Base-by-base conservation (phyloP, 2,329 filamentous ascomycete genomes). In the Cladosporium sp. region DNA sequence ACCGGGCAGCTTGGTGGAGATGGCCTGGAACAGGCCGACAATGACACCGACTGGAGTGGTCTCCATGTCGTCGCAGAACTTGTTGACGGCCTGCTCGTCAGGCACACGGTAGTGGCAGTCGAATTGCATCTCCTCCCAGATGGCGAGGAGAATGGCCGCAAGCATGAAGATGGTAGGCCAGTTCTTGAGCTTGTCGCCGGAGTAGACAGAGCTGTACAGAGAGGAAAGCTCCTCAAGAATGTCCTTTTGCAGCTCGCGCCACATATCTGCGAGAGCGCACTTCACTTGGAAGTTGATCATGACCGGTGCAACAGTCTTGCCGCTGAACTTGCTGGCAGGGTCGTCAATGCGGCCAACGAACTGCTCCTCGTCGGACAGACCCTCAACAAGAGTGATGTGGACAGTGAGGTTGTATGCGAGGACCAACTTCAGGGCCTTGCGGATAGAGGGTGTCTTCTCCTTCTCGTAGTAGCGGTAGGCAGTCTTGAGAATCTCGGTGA, bases 241-340 rank as follows among this genome's bases (percentile, higher is more conserved):
- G 67, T 97, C 93, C 78, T 95, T 96, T 74, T 97, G 92, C 58
- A 97, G 81, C 74, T 96, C 92, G 64, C 93, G 91, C 93, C 93
- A 97, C 90, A 97, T 95, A 69, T 95, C 91, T 64, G 92, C 93
- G 77, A 97, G 87, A 56, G 92, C 92, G 69, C 90, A 94, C 83
- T 97, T 97, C 80, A 97, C 91, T 78, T 97, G 91, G 84, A 97
- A 97, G 80, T 97, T 97, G 83, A 97, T 95, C 92, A 97, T 96
- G 71, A 97, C 92, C 12, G 93, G 93, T 15, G 93, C 93, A 62
- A 96, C 86, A 35, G 88, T 92, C 79, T 93, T 93, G 69, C 92
- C 92, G 67, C 83, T 88, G 80, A 88, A 97, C 72, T 90, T 94
- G 64, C 91, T 96, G 55, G 87, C 84, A 68, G 90, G 85, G 68